Evolutionary conservation across 139 green algal genomes (phyloP).

Genomic region (Coelastrella sp.): DNA sequence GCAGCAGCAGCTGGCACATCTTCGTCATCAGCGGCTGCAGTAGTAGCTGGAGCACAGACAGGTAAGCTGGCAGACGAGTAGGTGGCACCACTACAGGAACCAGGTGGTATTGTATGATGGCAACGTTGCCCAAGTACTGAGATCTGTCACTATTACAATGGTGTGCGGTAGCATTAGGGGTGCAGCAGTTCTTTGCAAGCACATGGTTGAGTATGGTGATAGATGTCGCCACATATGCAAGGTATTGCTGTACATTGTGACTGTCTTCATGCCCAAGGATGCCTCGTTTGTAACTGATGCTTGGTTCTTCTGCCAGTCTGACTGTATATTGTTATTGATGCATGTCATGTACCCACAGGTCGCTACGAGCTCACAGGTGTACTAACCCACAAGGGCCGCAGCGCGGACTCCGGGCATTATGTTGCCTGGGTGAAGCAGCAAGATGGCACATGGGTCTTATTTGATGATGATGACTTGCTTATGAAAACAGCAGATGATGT

Average conservation of each 20-base stretch:
- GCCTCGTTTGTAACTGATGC: too few species aligned
- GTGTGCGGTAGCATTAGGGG: too few species aligned
- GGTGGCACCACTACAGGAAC: too few species aligned
- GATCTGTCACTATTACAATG: too few species aligned
- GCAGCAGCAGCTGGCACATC: slow-evolving; percentile 19
- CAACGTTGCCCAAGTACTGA: not conserved
- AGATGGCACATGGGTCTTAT: slow-evolving; percentile 93
- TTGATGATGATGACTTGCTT: slow-evolving; percentile 96
- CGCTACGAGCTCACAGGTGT: slow-evolving; percentile 93
- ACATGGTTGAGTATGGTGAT: too few species aligned
- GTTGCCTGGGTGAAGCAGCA: slow-evolving; percentile 94
- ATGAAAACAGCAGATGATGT: slow-evolving; percentile 92
- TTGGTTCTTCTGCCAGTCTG: too few species aligned
- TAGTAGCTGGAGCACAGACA: slow-evolving; percentile 39
- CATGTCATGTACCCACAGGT: slow-evolving; percentile 59
- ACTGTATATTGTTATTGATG: not conserved
- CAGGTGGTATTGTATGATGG: too few species aligned
- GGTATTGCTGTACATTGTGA: too few species aligned
- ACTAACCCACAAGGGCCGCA: slow-evolving; percentile 98
- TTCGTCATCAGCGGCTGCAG: slow-evolving; percentile 15
- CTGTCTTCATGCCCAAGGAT: too few species aligned
- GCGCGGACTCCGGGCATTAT: slow-evolving; percentile 97
- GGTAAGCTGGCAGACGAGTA: slow-evolving; percentile 25
- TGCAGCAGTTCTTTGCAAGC: too few species aligned
- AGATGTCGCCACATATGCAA: too few species aligned